phyloP scores from a whole-genome alignment of 352 stramenopile species.

The Halophytophthora batemanensis region DNA sequence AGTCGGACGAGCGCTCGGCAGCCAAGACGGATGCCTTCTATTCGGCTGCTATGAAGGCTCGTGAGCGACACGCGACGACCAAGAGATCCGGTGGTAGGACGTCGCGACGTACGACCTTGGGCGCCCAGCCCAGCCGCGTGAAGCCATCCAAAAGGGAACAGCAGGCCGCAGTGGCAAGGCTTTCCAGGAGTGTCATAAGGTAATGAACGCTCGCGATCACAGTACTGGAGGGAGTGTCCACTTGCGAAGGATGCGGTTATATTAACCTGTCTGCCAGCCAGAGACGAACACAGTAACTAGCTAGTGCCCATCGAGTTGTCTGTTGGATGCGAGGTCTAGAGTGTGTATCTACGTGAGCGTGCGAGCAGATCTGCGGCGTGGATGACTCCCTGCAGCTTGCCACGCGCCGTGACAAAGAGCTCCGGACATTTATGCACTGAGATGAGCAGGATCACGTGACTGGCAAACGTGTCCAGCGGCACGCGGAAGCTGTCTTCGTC shows the following conservation, averaged over 20 bases:
- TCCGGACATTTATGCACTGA: slow-evolving; percentile 75
- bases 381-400: slow-evolving; percentile 69
- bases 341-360: slow-evolving; percentile 51
- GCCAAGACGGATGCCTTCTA: slow-evolving; percentile 58
- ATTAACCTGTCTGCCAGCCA: neutral
- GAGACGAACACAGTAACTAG: too few relatives aligned
- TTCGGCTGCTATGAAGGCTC: slow-evolving; percentile 62
- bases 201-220: slow-evolving; percentile 10
- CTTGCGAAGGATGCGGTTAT: neutral
- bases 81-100: neutral
- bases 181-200: slow-evolving; percentile 18
- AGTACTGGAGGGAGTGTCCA: slow-evolving; percentile 7
- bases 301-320: neutral
- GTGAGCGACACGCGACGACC: slow-evolving; percentile 22
- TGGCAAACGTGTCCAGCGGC: slow-evolving; percentile 61
- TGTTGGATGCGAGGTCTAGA: slow-evolving; percentile 17
- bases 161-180: slow-evolving; percentile 6
- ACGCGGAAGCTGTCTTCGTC: slow-evolving; percentile 71
- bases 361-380: slow-evolving; percentile 67
- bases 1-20: slow-evolving; percentile 29
- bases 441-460: slow-evolving; percentile 75
- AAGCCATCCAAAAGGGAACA: slow-evolving; percentile 3
- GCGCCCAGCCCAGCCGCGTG: slow-evolving; percentile 6
- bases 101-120: slow-evolving; percentile 13
- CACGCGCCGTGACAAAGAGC: slow-evolving; percentile 70